Evolutionary conservation across 768 basidiomycete genomes (phyloP).

Genomic region (Cyclocybe aegerita): DNA sequence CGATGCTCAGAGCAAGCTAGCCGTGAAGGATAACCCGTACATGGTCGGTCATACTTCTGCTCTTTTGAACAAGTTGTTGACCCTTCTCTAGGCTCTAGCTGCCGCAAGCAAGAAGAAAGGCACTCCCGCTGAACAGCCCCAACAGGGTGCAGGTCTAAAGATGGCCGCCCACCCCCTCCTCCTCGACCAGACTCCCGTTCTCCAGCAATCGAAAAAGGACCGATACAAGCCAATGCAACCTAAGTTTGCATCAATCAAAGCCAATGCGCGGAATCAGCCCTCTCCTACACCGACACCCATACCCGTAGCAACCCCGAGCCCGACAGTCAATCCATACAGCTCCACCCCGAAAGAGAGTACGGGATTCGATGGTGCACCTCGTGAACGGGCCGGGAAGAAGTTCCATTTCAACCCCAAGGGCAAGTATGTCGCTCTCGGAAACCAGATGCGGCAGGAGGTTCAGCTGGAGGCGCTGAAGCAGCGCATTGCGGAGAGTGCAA

Average conservation of each 20-base stretch:
- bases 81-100: constrained; percentile 44
- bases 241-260: constrained; percentile 96
- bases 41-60: constrained; percentile 51
- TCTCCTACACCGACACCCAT: constrained; percentile 23
- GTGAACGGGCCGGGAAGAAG: constrained; percentile 64
- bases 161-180: constrained; percentile 90
- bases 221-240: constrained; percentile 98
- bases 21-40: constrained; percentile 84
- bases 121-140: constrained; percentile 55
- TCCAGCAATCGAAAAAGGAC: constrained; percentile 81
- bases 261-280: constrained; percentile 66
- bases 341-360: constrained; percentile 55
- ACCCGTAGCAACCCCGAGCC: constrained; percentile 57
- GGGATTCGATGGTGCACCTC: constrained; percentile 72
- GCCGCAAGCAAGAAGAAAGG: constrained; percentile 54
- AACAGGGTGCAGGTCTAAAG: constrained; percentile 81
- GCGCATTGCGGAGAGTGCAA: constrained; percentile 88
- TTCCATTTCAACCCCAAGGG: constrained; percentile 93
- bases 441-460: constrained; percentile 68
- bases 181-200: constrained; percentile 59
- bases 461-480: constrained; percentile 91
- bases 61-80: background rate
- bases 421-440: constrained; percentile 77
- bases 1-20: constrained; percentile 75
- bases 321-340: constrained; percentile 71